These are phyloP conservation scores for Lindgomyces ingoldianus DNA, from an alignment of 495 filamentous ascomycete genomes.

Conservation along the genomic window DNA sequence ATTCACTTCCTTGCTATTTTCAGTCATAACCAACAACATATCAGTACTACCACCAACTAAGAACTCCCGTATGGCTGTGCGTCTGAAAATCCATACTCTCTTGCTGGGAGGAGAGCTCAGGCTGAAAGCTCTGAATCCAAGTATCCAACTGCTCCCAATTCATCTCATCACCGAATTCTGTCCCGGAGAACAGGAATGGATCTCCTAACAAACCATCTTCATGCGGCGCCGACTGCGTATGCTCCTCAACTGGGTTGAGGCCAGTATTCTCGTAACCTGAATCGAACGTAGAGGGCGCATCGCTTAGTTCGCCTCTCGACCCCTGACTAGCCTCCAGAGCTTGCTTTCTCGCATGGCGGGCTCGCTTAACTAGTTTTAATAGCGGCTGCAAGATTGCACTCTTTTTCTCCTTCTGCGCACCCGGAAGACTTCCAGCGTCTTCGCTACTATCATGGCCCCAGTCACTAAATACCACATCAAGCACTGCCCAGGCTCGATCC, in stretches of 20 bases:
- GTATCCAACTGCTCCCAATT: constrained; percentile 26
- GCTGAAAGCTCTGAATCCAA: constrained; percentile 17
- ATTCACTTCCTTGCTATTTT: no score
- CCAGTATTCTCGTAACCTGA: neutral
- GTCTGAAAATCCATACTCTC: neutral
- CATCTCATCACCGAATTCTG: constrained; percentile 10
- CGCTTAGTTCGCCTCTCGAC: no score
- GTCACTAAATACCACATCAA: constrained; percentile 15
- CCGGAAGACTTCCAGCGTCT: neutral
- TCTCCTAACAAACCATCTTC: constrained; percentile 6
- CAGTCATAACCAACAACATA: no score
- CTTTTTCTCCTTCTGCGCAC: neutral
- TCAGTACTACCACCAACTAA: constrained; percentile 6
- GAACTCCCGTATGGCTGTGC: neutral
- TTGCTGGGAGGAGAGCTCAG: neutral
- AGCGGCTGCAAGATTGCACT: constrained; percentile 13
- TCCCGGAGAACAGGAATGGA: constrained; percentile 3
- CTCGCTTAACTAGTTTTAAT: constrained; percentile 5
- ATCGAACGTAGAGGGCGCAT: neutral
- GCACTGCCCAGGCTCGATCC: constrained; percentile 23
- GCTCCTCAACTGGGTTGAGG: neutral
- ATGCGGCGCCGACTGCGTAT: neutral
- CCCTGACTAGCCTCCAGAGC: neutral
- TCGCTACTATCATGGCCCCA: neutral
- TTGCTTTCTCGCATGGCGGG: constrained; percentile 6